These are phyloP conservation scores for Colletotrichum orchidophilum DNA, from an alignment of 2,329 filamentous ascomycete species.

Conservation along the genomic window DNA sequence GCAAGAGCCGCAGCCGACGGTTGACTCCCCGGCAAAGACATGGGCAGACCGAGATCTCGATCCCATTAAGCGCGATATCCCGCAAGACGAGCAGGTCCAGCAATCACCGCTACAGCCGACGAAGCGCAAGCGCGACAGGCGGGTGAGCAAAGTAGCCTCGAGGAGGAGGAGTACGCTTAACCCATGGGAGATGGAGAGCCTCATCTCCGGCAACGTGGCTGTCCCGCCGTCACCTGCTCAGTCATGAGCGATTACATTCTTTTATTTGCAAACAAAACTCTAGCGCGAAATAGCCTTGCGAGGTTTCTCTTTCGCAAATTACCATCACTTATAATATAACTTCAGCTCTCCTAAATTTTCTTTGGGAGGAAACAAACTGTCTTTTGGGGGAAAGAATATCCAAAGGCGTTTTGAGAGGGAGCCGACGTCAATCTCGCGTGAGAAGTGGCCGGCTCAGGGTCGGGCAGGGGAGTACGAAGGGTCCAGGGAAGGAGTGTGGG, in stretches of 20 bases:
- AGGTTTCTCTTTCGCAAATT: not conserved
- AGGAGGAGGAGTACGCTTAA: slow-evolving; percentile 79
- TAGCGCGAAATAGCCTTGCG: not conserved
- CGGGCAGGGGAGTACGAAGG: not conserved
- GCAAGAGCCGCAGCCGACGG: not conserved
- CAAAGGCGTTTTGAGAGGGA: not conserved
- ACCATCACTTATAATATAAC: not conserved
- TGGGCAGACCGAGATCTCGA: slow-evolving; percentile 43
- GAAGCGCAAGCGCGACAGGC: slow-evolving; percentile 62
- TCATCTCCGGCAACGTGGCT: slow-evolving; percentile 58
- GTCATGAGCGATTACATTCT: slow-evolving; percentile 1
- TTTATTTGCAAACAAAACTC: not conserved
- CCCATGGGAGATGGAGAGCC: slow-evolving; percentile 76
- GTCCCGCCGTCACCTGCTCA: slow-evolving; percentile 33
- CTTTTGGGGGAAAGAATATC: not conserved
- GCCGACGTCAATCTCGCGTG: not conserved
- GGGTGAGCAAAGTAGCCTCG: slow-evolving; percentile 64
- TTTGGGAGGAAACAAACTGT: not conserved
- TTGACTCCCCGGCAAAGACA: not conserved
- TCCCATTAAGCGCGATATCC: slow-evolving; percentile 46
- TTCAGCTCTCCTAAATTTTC: not conserved
- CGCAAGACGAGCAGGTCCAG: slow-evolving; percentile 26
- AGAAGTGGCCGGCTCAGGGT: not conserved
- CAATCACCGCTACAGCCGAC: slow-evolving; percentile 40
- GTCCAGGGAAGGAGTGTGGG: not conserved